Evolutionary conservation across 2,329 filamentous ascomycete genomes (phyloP).

Genomic region (Cladosporium halotolerans): DNA sequence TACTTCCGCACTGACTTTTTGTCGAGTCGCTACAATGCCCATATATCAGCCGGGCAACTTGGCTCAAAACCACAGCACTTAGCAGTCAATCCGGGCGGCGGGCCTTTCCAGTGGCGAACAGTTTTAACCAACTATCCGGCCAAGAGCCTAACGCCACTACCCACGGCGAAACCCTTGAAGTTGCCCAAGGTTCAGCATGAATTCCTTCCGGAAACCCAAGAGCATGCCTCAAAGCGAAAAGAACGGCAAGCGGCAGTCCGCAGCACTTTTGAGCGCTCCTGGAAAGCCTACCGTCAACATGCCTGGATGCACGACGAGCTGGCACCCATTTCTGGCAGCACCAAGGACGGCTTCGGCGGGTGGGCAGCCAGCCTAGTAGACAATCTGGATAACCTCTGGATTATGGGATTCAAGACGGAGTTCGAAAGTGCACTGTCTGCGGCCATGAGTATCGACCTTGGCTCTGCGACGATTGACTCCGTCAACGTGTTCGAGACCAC

Average conservation of each 20-base stretch:
- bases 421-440: constrained; percentile 42
- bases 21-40: not conserved
- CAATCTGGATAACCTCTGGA: constrained; percentile 42
- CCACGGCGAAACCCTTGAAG: constrained; percentile 31
- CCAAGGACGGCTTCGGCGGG: constrained; percentile 39
- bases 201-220: constrained; percentile 33
- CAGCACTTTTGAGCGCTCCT: constrained; percentile 39
- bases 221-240: constrained; percentile 27
- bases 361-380: constrained; percentile 44
- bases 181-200: constrained; percentile 39
- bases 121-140: constrained; percentile 38
- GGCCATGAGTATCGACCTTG: constrained; percentile 39
- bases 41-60: not conserved
- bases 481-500: constrained; percentile 47
- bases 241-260: constrained; percentile 35
- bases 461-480: constrained; percentile 31
- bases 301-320: constrained; percentile 47
- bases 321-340: constrained; percentile 36
- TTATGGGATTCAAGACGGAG: constrained; percentile 43
- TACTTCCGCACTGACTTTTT: constrained; percentile 24
- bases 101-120: constrained; percentile 34
- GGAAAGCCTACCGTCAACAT: constrained; percentile 38
- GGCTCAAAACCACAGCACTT: not conserved
- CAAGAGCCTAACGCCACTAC: constrained; percentile 31
- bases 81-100: constrained; percentile 7